phyloP scores from a whole-genome alignment of 805 yeast genomes.

The Schwanniomyces pseudopolymorphus region DNA sequence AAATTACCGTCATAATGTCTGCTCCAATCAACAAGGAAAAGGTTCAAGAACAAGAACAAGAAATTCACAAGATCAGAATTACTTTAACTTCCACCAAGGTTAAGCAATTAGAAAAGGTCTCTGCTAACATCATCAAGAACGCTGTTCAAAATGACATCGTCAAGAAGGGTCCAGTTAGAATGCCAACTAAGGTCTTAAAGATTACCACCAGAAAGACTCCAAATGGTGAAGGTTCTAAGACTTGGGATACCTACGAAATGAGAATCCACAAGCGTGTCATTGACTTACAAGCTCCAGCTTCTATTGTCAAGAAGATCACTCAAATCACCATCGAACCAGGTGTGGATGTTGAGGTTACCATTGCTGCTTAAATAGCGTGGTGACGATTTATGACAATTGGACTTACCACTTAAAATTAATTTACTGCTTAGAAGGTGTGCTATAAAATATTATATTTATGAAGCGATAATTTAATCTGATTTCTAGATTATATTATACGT shows the following conservation, averaged over 20 bases:
- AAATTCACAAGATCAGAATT: constrained; percentile 96
- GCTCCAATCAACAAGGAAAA: constrained; percentile 80
- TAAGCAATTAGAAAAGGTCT: constrained; percentile 96
- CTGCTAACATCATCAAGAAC: constrained; percentile 83
- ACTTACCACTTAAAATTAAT: not conserved
- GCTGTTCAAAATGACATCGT: constrained; percentile 79
- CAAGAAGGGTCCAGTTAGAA: constrained; percentile 99
- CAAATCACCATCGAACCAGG: constrained; percentile 99
- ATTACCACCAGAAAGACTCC: constrained; percentile 99
- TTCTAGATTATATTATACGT: not conserved
- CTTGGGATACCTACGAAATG: constrained; percentile 99
- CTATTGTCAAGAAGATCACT: constrained; percentile 90
- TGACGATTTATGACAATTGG: not conserved
- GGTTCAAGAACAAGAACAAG: constrained; percentile 79
- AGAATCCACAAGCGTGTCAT: constrained; percentile 99
- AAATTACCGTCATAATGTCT: constrained; percentile 55
- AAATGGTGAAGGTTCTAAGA: constrained; percentile 99
- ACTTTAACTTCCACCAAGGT: constrained; percentile 98
- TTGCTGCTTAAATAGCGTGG: constrained; percentile 63
- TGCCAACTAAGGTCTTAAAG: constrained; percentile 98
- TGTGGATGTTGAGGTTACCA: constrained; percentile 95
- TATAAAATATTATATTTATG: not conserved
- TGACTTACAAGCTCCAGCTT: constrained; percentile 96
- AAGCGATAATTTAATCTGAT: not conserved
- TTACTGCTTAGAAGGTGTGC: not conserved